Conservation (phyloP, 257 asterid species). For the Orobanche coerulescens region DNA sequence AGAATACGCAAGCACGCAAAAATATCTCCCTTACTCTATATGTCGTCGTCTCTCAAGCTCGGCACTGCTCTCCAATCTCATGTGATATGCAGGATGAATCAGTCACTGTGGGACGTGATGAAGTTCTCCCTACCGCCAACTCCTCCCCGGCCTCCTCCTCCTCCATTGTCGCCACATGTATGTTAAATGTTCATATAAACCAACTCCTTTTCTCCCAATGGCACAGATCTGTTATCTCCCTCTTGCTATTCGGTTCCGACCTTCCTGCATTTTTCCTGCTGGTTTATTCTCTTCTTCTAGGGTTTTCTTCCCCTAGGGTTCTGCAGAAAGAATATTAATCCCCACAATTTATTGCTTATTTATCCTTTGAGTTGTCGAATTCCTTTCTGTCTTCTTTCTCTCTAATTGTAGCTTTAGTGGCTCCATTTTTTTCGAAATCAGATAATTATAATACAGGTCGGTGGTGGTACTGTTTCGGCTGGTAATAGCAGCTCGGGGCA, state of each 20-base stretch:
- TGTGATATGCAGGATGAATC: slow-evolving; percentile 46
- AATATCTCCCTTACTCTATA: slow-evolving; percentile 28
- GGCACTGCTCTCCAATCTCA: slow-evolving; percentile 24
- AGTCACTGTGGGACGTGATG: slow-evolving; percentile 73
- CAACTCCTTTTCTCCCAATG: not conserved
- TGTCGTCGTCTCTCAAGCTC: slow-evolving; percentile 21
- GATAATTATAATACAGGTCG: slow-evolving; percentile 33
- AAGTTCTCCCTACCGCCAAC: slow-evolving; percentile 42
- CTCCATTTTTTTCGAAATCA: slow-evolving; percentile 24
- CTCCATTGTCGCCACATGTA: slow-evolving; percentile 32
- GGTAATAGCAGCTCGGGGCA: slow-evolving; percentile 33
- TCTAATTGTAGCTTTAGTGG: slow-evolving; percentile 15
- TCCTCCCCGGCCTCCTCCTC: slow-evolving; percentile 35
- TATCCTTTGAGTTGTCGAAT: slow-evolving; percentile 7
- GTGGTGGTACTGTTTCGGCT: slow-evolving; percentile 9
- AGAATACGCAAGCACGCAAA: slow-evolving; percentile 51
- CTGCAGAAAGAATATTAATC: slow-evolving; percentile 23
- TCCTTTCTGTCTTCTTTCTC: not conserved
- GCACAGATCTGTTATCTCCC: slow-evolving; percentile 26
- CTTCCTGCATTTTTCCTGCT: slow-evolving; percentile 24
- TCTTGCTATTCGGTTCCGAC: not conserved
- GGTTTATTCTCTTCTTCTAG: slow-evolving; percentile 30
- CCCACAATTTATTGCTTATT: slow-evolving; percentile 20
- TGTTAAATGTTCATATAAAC: not conserved
- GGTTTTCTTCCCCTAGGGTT: slow-evolving; percentile 60